phyloP scores from a whole-genome alignment of 192 early-diverging fungal species.

The Lunasporangiospora selenospora region DNA sequence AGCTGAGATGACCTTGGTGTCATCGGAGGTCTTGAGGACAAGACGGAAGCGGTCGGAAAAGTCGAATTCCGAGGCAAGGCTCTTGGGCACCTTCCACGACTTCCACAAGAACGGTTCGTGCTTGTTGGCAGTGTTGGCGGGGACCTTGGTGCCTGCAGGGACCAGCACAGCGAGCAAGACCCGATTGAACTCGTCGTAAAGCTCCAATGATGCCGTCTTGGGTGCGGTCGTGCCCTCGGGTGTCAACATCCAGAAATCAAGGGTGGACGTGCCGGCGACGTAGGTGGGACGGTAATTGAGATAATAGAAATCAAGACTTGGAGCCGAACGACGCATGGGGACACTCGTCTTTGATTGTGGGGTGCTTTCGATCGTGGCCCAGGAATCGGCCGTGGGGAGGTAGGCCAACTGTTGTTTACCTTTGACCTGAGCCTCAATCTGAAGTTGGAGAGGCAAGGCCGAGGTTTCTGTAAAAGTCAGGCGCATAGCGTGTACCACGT shows the following conservation, averaged over 20 bases:
- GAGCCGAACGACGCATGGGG: background rate
- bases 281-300: slow-evolving; percentile 37
- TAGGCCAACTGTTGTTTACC: slow-evolving; percentile 24
- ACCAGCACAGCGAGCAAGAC: slow-evolving; percentile 19
- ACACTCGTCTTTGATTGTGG: background rate
- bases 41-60: slow-evolving; percentile 42
- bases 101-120: slow-evolving; percentile 28
- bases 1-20: background rate
- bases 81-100: slow-evolving; percentile 21
- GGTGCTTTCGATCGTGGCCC: background rate
- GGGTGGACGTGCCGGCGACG: slow-evolving; percentile 5
- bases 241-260: slow-evolving; percentile 45
- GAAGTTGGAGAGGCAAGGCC: slow-evolving; percentile 20
- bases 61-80: slow-evolving; percentile 12
- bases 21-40: slow-evolving; percentile 18
- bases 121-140: background rate
- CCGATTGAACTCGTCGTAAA: slow-evolving; percentile 32
- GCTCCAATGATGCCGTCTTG: slow-evolving; percentile 15
- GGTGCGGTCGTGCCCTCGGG: slow-evolving; percentile 12
- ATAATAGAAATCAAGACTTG: slow-evolving; percentile 30
- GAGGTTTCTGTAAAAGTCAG: slow-evolving; percentile 3
- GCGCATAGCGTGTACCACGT: slow-evolving; percentile 7
- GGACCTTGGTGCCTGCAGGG: slow-evolving; percentile 21
- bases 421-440: slow-evolving; percentile 19
- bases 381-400: slow-evolving; percentile 10